Evolutionary conservation across 169 alveolate genomes (phyloP), one percentile per base, ranked within the genome.

Genomic region (Haemoproteus tartakovskyi): DNA sequence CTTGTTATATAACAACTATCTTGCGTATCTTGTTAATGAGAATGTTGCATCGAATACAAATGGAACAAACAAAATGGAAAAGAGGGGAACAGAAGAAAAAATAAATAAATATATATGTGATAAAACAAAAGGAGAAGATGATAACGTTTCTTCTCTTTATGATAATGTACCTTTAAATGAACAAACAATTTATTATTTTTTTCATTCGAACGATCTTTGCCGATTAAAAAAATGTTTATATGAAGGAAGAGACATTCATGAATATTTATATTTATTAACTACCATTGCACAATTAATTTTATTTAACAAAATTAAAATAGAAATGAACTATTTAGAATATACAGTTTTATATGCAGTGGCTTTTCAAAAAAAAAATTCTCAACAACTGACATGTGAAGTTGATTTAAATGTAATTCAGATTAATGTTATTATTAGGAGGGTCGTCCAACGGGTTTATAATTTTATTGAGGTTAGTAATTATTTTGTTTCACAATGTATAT

Each of bases 301-400:
- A 36, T 74, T 74, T 51, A 57, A 61, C 27, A 74, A 74, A 38
- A 62, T 74, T 1, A 22, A 19, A 9, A 74, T 74, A 1, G 62
- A 74, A 11, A 19, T 74, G 5, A 74, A 36, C 51, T 56, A 57
- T 48, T 37, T 74, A 5, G 84, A 74, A n/a, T 74, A 74, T 18
- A 74, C 84, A 2, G 36, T 74, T n/a, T 36, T 74, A 22, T 74
- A 74, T 60, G 84, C 84, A 14, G 78, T 74, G 19, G 43, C 84
- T 27, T 48, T 74, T 27, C 84, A 74, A 18, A 56, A 74, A 24
- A 74, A 74, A 51, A 74, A 26, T 8, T 30, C 45, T 16, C 16
- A 56, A 12, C 78, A 74, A 18, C 45, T 74, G 2, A 27, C 84
- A 3, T 50, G 26, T 14, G 84, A 74, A 37, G 59, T 74, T 0